Evolutionary conservation across 257 asterid species (phyloP).

Genomic region (Penstemon newberryi): DNA sequence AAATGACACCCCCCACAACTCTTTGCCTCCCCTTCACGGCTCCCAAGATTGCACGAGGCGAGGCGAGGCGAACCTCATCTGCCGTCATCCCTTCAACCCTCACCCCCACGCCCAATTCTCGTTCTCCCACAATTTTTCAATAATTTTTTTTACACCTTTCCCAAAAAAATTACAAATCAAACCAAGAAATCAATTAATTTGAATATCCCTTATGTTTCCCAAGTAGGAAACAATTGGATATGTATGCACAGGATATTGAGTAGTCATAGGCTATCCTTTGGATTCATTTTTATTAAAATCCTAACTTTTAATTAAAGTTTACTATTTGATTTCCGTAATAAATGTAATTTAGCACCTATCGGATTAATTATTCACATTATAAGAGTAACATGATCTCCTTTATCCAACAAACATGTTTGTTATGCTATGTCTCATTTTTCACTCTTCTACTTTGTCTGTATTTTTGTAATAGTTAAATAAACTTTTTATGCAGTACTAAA

Average conservation of each 20-base stretch:
- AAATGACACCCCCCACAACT: constrained; percentile 26
- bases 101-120: constrained; percentile 23
- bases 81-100: constrained; percentile 20
- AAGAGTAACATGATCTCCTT: no score
- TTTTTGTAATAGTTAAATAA: no score
- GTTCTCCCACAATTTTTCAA: constrained; percentile 1
- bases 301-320: no score
- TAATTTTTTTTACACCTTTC: constrained; percentile 25
- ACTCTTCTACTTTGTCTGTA: no score
- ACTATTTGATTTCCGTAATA: no score
- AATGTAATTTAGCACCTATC: no score
- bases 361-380: no score
- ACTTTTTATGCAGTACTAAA: no score
- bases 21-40: constrained; percentile 39
- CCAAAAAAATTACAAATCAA: constrained; percentile 4
- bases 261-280: no score
- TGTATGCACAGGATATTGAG: not conserved
- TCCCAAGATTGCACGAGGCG: constrained; percentile 65
- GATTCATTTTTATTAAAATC: no score
- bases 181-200: not conserved
- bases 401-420: no score
- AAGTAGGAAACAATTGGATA: constrained; percentile 23
- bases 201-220: constrained; percentile 32
- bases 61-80: constrained; percentile 30
- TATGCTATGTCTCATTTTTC: no score